Base-by-base conservation (phyloP, 169 alveolate species). In the Babesia ovata region DNA sequence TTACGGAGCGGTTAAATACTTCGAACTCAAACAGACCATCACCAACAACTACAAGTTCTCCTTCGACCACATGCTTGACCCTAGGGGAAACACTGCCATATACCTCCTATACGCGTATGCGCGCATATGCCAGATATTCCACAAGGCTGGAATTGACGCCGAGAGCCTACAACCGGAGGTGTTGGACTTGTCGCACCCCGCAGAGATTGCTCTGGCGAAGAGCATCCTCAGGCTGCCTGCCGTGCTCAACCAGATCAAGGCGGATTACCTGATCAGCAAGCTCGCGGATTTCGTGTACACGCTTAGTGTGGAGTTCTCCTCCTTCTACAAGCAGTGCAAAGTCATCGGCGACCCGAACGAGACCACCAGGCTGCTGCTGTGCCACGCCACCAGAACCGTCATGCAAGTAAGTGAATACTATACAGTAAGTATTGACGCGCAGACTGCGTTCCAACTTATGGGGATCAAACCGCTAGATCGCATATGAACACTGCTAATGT, bases 61-160 rank as follows among this genome's bases (percentile, higher is more conserved):
- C 58, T 97, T 93, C 72, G 99, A 98, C 86, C 91, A 91, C 90
- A 97, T 98, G 99, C 93, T 98, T 63, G 99, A 96, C 79, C 98
- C 99, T 52, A 96, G 96, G 79, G 99, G 99, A 36, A 96, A 96
- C 91, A 96, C 99, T 48, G 99, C 98, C 24, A 95, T 97, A 29
- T 97, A 96, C 83, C 88, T 97, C 46, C 91, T 96, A 62, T 97
- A 97, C 84, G 95, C 97, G 45, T 97, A 96, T 88, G 99, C 98
- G 67, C 87, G 99, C 75, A 94, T 97, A 44, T 93, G 98, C 70
- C 94, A 97, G 52, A 95, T 97, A 58, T 91, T 95, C 74, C 88
- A 97, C 79, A 96, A 95, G 86, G 93, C 94, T 24, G 94, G 90
- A 22, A 56, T 85, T 36, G 84, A 88, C 63, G 83, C 84, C 24